Base-by-base conservation (phyloP, 2,329 filamentous ascomycete genomes). In the Penicillium sclerotiorum region DNA sequence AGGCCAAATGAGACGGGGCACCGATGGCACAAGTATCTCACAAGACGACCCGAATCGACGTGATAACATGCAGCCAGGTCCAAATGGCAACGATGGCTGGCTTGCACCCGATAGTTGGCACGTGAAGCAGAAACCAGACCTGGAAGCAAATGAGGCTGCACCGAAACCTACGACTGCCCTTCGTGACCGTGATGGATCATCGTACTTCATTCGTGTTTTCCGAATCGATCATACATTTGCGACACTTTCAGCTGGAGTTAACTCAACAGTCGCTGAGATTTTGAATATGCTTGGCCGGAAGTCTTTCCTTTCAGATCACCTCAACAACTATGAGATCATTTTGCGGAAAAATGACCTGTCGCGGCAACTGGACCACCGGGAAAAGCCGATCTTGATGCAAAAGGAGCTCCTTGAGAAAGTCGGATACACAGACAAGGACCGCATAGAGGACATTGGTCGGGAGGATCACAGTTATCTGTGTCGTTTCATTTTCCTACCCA, bases 401-500 rank as follows among this genome's bases (percentile, higher is more conserved):
- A 97, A 96, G 73, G 82, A 86, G 40, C 79, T 99, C 15, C 76
- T 99, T 15, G 88, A 96, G 70, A 91, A 96, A 72, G 88, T 93
- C 45, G 94, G 94, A 8, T 99, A 97, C 65, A 86, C 89, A 49
- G 85, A 90, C 25, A 84, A 84, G 48, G 94, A 99, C 70, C 85
- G 85, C 32, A 85, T 99, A 38, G 93, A 96, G 68, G 94, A 97
- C 55, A 84, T 99, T 45, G 94, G 94, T 22, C 85, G 94, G 49
- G 94, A 99, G 71, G 94, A 99, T 75, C 96, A 97, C 70, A 95
- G 92, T 67, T 99, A 97, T 62, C 81, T 99, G 11, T 95, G 92
- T 67, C 89, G 94, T 5, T 97, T 99, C 74, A 90, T 94, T 52
- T 99, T 99, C 71, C 78, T 96, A 50, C 92, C 93, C 13, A 87